phyloP scores from a whole-genome alignment of 495 filamentous ascomycete species.

The Neurospora sp. region DNA sequence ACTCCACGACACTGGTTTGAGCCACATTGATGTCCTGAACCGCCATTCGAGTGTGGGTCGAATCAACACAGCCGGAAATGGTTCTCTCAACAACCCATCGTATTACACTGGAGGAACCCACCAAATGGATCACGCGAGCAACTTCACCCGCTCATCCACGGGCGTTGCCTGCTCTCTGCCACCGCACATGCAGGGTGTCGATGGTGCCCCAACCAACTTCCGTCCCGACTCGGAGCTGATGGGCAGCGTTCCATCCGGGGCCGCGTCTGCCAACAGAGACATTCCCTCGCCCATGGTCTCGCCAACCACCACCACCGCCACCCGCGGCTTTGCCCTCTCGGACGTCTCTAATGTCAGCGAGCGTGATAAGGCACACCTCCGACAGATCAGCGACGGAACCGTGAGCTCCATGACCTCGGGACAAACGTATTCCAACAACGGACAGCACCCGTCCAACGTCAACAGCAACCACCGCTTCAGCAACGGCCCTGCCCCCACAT shows the following conservation, averaged over 20 bases:
- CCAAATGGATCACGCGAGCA: conserved; percentile 20
- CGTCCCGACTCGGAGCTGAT: conserved; percentile 25
- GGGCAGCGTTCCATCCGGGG: conserved; percentile 1
- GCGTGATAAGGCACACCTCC: conserved; percentile 32
- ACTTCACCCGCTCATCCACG: conserved; percentile 3
- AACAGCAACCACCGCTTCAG: background rate
- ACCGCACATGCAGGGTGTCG: background rate
- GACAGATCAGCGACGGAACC: conserved; percentile 35
- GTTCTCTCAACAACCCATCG: conserved; percentile 11
- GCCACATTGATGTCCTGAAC: conserved; percentile 15
- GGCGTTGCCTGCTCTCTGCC: background rate
- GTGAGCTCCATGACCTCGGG: conserved; percentile 23
- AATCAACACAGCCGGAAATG: background rate
- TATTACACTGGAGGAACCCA: conserved; percentile 10
- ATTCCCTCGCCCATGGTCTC: background rate
- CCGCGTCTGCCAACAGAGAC: background rate
- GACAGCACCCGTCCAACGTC: background rate
- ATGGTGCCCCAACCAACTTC: conserved; percentile 6
- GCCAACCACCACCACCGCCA: background rate
- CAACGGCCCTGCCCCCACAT: background rate
- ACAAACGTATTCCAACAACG: background rate
- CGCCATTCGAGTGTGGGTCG: conserved; percentile 18
- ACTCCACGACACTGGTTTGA: conserved; percentile 22
- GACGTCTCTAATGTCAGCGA: conserved; percentile 36
- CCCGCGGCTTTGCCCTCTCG: conserved; percentile 19